These are phyloP conservation scores for Penicillium macrosclerotiorum DNA, from an alignment of 495 filamentous ascomycete genomes.

Conservation along the genomic window DNA sequence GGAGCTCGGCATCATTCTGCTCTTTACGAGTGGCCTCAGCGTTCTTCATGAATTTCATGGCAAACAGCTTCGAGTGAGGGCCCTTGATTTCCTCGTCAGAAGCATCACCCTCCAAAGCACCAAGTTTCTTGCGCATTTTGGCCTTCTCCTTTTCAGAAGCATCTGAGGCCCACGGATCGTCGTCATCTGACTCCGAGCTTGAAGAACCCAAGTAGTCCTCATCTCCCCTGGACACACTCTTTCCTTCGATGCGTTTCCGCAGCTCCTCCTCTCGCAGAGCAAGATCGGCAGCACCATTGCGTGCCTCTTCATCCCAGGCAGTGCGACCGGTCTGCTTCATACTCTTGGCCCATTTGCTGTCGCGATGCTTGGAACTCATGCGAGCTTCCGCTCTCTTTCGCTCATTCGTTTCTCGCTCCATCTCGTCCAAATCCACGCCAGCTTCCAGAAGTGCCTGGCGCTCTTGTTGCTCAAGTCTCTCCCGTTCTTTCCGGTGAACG, in stretches of 20 bases:
- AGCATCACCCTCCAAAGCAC: constrained; percentile 51
- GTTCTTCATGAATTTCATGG: constrained; percentile 90
- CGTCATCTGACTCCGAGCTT: constrained; percentile 55
- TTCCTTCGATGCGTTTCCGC: constrained; percentile 78
- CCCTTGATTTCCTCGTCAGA: constrained; percentile 35
- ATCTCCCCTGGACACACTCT: constrained; percentile 51
- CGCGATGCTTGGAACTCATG: constrained; percentile 83
- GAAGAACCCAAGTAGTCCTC: constrained; percentile 48
- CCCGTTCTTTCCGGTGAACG: constrained; percentile 83
- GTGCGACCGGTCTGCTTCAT: constrained; percentile 75
- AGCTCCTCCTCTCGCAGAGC: constrained; percentile 84
- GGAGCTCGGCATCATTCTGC: constrained; percentile 78
- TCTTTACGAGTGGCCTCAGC: constrained; percentile 75
- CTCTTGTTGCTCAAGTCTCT: constrained; percentile 69
- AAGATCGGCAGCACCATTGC: constrained; percentile 74
- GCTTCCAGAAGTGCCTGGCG: constrained; percentile 64
- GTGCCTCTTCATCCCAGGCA: constrained; percentile 81
- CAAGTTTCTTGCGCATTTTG: constrained; percentile 56
- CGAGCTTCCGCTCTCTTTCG: constrained; percentile 79
- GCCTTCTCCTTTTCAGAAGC: constrained; percentile 53
- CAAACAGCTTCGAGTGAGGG: constrained; percentile 54
- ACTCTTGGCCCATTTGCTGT: constrained; percentile 94
- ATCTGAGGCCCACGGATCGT: constrained; percentile 52
- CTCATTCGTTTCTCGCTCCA: constrained; percentile 77
- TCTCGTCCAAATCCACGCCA: constrained; percentile 68